phyloP scores from a whole-genome alignment of 192 early-diverging fungal genomes.

The Backusella luteola region DNA sequence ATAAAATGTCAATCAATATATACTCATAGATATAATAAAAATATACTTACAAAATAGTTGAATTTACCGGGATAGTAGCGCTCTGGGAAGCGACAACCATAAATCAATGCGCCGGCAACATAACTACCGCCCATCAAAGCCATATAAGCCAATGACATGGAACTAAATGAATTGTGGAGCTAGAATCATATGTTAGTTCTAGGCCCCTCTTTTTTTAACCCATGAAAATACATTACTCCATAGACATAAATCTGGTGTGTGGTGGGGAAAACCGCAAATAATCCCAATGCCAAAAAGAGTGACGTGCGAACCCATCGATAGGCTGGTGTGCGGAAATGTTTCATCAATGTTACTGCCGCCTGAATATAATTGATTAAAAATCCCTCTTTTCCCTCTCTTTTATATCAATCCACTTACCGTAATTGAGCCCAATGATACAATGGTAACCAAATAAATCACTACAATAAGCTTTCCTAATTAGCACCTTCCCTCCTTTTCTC shows the following conservation, averaged over 20 bases:
- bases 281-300: conserved; percentile 80
- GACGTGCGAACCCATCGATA: conserved; percentile 78
- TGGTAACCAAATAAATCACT: conserved; percentile 22
- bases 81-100: conserved; percentile 48
- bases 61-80: not conserved
- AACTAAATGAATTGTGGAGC: conserved; percentile 23
- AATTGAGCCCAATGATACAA: conserved; percentile 56
- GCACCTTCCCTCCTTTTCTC: not conserved
- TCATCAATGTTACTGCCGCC: conserved; percentile 51
- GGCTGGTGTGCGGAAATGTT: conserved; percentile 67
- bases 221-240: conserved; percentile 49
- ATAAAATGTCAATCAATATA: not conserved
- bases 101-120: conserved; percentile 81
- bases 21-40: not conserved
- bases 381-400: not conserved
- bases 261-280: conserved; percentile 71
- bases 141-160: conserved; percentile 64
- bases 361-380: conserved; percentile 25
- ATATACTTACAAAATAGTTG: conserved; percentile 15
- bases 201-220: not conserved
- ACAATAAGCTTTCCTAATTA: not conserved
- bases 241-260: conserved; percentile 63
- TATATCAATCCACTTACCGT: conserved; percentile 43
- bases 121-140: conserved; percentile 76
- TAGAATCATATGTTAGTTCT: not conserved